Conservation (phyloP, 768 basidiomycete genomes). For the Holtermanniella nyarrowii region DNA sequence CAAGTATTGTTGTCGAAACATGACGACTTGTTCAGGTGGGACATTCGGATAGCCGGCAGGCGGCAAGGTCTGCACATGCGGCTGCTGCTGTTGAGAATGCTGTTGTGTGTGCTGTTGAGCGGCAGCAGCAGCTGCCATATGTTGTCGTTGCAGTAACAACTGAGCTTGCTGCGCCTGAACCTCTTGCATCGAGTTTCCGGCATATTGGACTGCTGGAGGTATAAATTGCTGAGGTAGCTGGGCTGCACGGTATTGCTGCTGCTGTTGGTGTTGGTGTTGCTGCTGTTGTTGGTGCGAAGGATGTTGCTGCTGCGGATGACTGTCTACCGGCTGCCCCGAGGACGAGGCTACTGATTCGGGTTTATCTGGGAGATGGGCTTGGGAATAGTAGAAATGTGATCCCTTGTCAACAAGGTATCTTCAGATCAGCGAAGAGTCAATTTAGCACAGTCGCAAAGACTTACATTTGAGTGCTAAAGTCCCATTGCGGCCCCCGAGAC, state of each 20-base stretch:
- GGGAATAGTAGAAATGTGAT: conserved; percentile 23
- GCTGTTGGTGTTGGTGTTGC: neutral
- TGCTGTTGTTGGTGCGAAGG: neutral
- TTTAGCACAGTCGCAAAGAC: neutral
- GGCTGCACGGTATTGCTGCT: neutral
- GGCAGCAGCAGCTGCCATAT: too few relatives aligned
- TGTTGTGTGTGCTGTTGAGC: neutral
- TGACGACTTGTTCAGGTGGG: neutral
- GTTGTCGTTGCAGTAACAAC: too few relatives aligned
- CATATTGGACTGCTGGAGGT: neutral
- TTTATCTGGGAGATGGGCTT: neutral
- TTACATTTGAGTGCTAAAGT: conserved; percentile 32
- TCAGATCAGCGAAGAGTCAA: neutral
- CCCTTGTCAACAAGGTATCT: conserved; percentile 19
- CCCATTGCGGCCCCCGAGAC: conserved; percentile 39
- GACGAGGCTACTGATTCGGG: too few relatives aligned
- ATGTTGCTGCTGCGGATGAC: neutral
- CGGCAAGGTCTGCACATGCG: neutral
- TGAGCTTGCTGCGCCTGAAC: too few relatives aligned
- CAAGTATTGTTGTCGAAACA: neutral
- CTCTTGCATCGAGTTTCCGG: neutral
- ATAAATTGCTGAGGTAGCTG: neutral
- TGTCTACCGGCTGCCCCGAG: neutral
- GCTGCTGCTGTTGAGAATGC: neutral
- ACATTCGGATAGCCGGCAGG: neutral